These are phyloP conservation scores for Meira miltonrushii DNA, from an alignment of 1,284 basidiomycete species.

Conservation along the genomic window DNA sequence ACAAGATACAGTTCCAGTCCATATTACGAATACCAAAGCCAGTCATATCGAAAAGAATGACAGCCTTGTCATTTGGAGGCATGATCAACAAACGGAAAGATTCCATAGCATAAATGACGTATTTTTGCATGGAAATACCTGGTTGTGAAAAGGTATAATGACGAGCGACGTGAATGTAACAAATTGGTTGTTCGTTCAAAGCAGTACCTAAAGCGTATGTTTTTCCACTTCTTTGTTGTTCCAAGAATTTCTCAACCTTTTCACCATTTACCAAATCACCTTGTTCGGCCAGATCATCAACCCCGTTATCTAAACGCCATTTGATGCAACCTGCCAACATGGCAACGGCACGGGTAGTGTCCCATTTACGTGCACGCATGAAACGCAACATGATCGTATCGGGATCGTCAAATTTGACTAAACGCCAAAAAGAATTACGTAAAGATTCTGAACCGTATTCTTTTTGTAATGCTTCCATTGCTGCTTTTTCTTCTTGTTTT, in stretches of 20 bases:
- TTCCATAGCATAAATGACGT: constrained; percentile 50
- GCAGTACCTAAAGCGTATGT: constrained; percentile 51
- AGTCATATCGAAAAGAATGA: constrained; percentile 51
- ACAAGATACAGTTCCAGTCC: constrained; percentile 46
- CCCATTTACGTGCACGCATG: constrained; percentile 54
- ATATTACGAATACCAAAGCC: constrained; percentile 47
- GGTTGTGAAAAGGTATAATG: constrained; percentile 47
- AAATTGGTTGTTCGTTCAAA: constrained; percentile 49
- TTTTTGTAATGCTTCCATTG: constrained; percentile 49
- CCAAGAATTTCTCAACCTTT: constrained; percentile 49
- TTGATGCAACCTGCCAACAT: constrained; percentile 52
- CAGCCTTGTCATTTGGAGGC: constrained; percentile 51
- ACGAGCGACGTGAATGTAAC: constrained; percentile 46
- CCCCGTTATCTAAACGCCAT: constrained; percentile 36
- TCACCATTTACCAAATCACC: constrained; percentile 52
- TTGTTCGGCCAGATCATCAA: constrained; percentile 50
- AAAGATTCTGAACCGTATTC: constrained; percentile 52
- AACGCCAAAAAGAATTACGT: constrained; percentile 51
- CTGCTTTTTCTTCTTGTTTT: constrained; percentile 47
- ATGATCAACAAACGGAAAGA: constrained; percentile 50
- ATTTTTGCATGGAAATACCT: constrained; percentile 44
- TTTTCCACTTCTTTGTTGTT: constrained; percentile 52
- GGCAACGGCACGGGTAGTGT: constrained; percentile 51
- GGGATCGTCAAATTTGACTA: constrained; percentile 46
- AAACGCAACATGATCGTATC: constrained; percentile 51